Evolutionary conservation across 352 stramenopile species (phyloP).

Genomic region (Nothophytophthora sp.): DNA sequence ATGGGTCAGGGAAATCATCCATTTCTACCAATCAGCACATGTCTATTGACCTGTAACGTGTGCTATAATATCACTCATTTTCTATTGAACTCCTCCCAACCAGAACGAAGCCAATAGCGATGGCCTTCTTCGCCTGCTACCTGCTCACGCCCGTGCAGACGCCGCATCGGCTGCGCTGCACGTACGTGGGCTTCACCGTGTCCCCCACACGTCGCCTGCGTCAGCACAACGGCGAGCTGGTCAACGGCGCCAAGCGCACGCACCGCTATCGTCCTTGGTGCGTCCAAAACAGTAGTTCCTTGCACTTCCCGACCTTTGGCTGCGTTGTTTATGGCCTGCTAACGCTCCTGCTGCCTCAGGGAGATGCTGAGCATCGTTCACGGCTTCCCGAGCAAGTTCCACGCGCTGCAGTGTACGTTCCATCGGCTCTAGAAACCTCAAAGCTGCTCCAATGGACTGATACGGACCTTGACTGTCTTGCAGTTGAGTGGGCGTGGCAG

Average conservation of each 20-base stretch:
- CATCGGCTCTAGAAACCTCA: too few relatives aligned
- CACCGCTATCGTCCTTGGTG: slow-evolving; percentile 59
- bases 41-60: neutral
- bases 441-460: too few relatives aligned
- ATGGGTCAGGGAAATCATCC: neutral
- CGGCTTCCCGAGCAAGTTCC: slow-evolving; percentile 76
- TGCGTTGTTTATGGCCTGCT: too few relatives aligned
- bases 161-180: slow-evolving; percentile 53
- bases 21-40: slow-evolving; percentile 2
- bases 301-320: too few relatives aligned
- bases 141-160: slow-evolving; percentile 58
- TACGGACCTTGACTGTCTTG: too few relatives aligned
- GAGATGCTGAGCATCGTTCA: slow-evolving; percentile 77
- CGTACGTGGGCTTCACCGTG: slow-evolving; percentile 77
- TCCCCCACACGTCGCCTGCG: slow-evolving; percentile 55
- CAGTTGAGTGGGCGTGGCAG: slow-evolving; percentile 84
- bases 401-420: slow-evolving; percentile 71
- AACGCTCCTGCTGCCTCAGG: slow-evolving; percentile 34
- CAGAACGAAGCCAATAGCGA: slow-evolving; percentile 6
- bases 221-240: slow-evolving; percentile 77
- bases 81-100: neutral
- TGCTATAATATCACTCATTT: neutral
- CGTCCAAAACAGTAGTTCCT: too few relatives aligned
- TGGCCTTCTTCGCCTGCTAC: slow-evolving; percentile 73
- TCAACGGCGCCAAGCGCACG: slow-evolving; percentile 67